phyloP scores from a whole-genome alignment of 106 monocot species.

The Allium cepa region DNA sequence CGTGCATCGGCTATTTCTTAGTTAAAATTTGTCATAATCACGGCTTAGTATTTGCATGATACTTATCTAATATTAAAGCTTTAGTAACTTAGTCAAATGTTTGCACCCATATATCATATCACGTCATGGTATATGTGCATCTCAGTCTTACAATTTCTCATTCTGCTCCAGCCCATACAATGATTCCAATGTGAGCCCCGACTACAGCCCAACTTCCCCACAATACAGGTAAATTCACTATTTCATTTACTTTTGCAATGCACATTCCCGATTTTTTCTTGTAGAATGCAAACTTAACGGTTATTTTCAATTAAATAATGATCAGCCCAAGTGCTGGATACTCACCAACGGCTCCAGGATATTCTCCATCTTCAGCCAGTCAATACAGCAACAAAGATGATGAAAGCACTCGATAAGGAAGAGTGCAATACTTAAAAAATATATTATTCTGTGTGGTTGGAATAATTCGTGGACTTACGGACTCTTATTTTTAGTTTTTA shows the following conservation, averaged over 20 bases:
- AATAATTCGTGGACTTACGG: too few relatives aligned
- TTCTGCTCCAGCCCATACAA: conserved; percentile 20
- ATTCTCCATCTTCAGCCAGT: conserved; percentile 82
- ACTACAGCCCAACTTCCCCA: conserved; percentile 93
- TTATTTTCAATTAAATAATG: background rate
- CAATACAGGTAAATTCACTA: conserved; percentile 57
- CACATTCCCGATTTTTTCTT: too few relatives aligned
- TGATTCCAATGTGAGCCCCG: conserved; percentile 40
- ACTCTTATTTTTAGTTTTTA: too few relatives aligned
- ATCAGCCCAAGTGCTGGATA: conserved; percentile 88
- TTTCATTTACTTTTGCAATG: background rate
- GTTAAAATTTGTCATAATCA: too few relatives aligned
- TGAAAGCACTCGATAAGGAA: conserved; percentile 22
- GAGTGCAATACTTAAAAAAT: background rate
- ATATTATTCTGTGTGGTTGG: too few relatives aligned
- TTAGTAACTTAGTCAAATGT: too few relatives aligned
- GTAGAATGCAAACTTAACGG: too few relatives aligned
- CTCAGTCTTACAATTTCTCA: background rate
- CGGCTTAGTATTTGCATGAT: too few relatives aligned
- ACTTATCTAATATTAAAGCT: too few relatives aligned
- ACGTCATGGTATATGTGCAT: background rate
- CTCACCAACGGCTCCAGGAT: conserved; percentile 92
- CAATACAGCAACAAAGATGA: conserved; percentile 81
- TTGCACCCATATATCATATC: too few relatives aligned
- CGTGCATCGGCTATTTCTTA: too few relatives aligned